Base-by-base conservation (phyloP, 768 basidiomycete species). In the Phlebiopsis flavidoalba region DNA sequence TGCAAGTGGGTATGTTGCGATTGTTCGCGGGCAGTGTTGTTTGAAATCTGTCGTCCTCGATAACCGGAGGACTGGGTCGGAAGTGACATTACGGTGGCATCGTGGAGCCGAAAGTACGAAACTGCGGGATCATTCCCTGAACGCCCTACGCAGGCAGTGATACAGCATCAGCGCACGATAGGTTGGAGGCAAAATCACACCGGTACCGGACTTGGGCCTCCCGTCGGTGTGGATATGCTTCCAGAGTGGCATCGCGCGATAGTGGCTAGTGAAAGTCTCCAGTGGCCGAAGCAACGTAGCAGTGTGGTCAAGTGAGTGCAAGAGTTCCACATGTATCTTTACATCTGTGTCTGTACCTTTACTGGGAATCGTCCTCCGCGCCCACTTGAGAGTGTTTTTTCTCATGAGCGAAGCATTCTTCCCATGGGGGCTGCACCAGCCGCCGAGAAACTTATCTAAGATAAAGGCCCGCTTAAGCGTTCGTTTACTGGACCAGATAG, bases 131-230 rank as follows among this genome's bases (percentile, higher is more conserved):
- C 40, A 55, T 55, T 55, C 21, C 22, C 22, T n/a, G 22, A 55
- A 43, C 19, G 35, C 36, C 35, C 26, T 35, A 58, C 57, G 37
- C 57, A 43, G 60, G 48, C 17, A 8, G 14, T 21, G 52, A 33
- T 31, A n/a, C 33, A 22, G 37, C 54, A 55, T 55, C 54, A 55
- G 43, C 54, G 54, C 15, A 22, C 37, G 47, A 24, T 22, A 26
- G 22, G 2, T 45, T 57, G 46, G 46, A 57, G 33, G 36, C 33
- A 52, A 54, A 19, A 15, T 12, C 46, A 19, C 19, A 47, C 45
- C 58, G 57, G 57, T 59, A 55, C 62, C 62, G 62, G 62, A 53
- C n/a, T 12, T 17, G 8, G 17, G 37, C 33, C 54, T 63, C 62
- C 58, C 62, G 59, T 45, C 22, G 22, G 40, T 59, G 62, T 63